These are phyloP conservation scores for Biancaea sappan DNA, from an alignment of 306 rosid species.

Conservation along the genomic window DNA sequence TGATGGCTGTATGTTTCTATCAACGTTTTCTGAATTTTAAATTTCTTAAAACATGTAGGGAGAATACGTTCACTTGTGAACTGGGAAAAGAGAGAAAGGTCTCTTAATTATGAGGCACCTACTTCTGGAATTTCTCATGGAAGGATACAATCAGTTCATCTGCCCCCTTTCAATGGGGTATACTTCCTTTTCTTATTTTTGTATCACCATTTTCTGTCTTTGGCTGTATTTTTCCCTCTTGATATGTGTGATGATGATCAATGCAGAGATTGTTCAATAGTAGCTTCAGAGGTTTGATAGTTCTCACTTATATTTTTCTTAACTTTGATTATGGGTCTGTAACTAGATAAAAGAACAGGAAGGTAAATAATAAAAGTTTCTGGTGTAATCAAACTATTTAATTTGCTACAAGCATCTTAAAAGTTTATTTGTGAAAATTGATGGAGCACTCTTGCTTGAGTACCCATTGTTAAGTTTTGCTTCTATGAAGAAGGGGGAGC, in stretches of 20 bases:
- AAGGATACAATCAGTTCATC: slow-evolving; percentile 53
- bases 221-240: slow-evolving; percentile 25
- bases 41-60: slow-evolving; percentile 52
- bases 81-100: slow-evolving; percentile 85
- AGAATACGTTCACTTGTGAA: slow-evolving; percentile 69
- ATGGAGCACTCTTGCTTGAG: background rate
- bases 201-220: slow-evolving; percentile 18
- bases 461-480: background rate
- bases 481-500: background rate
- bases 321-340: background rate
- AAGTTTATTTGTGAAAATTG: background rate
- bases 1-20: slow-evolving; percentile 30
- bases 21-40: slow-evolving; percentile 29
- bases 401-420: background rate
- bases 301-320: background rate
- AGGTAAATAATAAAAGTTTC: background rate
- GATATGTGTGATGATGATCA: slow-evolving; percentile 17
- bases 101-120: slow-evolving; percentile 64
- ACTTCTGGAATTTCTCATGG: slow-evolving; percentile 58
- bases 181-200: slow-evolving; percentile 31
- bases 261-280: background rate
- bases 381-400: background rate
- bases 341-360: background rate
- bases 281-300: background rate
- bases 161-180: slow-evolving; percentile 64